A percentile compares a stretch with the other conserved stretches of the same genome.
Evolutionary conservation across 768 basidiomycete species (phyloP).

Genomic region (Clitopilus hobsonii): DNA sequence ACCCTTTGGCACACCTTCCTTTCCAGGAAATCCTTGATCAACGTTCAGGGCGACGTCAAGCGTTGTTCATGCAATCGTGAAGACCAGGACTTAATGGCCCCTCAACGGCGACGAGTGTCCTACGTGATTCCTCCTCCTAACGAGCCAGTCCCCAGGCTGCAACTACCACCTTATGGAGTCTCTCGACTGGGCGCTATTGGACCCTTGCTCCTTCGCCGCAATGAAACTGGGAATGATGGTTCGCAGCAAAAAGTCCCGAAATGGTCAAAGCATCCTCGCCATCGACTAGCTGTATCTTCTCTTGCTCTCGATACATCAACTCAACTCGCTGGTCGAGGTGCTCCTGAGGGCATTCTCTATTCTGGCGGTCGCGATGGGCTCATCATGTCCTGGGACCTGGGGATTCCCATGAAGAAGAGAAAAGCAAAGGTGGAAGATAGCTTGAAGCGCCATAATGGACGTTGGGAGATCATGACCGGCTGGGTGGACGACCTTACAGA

Average conservation of each 20-base stretch:
- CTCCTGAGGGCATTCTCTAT: conserved; percentile 86
- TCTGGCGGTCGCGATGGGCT: conserved; percentile 87
- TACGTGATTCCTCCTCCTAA: conserved; percentile 80
- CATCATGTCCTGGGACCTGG: conserved; percentile 84
- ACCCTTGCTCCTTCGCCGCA: conserved; percentile 55
- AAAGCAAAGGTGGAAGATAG: conserved; percentile 23
- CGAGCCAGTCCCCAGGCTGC: conserved; percentile 57
- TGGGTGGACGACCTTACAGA: conserved; percentile 71
- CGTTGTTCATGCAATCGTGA: background rate
- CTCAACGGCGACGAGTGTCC: conserved; percentile 68
- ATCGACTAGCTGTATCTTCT: conserved; percentile 81
- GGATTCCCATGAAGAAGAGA: conserved; percentile 54
- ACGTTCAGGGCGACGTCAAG: background rate
- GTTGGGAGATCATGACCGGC: conserved; percentile 83
- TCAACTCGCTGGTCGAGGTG: conserved; percentile 53
- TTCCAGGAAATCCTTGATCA: background rate
- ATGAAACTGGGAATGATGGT: conserved; percentile 4
- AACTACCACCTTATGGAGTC: conserved; percentile 62
- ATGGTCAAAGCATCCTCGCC: conserved; percentile 56
- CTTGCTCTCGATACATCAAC: conserved; percentile 88
- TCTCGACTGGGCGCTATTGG: conserved; percentile 62
- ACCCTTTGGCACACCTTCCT: background rate
- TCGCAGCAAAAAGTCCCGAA: conserved; percentile 18
- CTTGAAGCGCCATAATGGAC: conserved; percentile 19
- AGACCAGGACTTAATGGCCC: conserved; percentile 26